These are phyloP conservation scores for Phymatotrichopsis omnivora DNA, from an alignment of 2,329 filamentous ascomycete species.

Conservation along the genomic window DNA sequence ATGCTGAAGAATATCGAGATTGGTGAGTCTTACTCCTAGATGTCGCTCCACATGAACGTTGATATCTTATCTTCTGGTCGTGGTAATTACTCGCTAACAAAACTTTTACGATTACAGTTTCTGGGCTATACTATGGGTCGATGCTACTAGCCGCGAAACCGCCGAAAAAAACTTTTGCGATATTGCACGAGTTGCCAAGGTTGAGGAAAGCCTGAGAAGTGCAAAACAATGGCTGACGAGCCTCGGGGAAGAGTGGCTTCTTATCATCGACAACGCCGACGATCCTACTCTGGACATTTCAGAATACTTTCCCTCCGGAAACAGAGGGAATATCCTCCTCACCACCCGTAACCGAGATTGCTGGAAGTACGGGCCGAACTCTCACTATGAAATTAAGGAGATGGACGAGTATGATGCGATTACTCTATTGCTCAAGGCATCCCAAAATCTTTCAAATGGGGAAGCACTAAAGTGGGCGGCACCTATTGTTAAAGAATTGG, in stretches of 20 bases:
- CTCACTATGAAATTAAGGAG: neutral
- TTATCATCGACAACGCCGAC: slow-evolving; percentile 41
- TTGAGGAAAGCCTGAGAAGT: slow-evolving; percentile 2
- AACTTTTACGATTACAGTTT: slow-evolving; percentile 22
- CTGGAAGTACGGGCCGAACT: neutral
- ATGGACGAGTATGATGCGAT: neutral
- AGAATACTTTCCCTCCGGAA: slow-evolving; percentile 30
- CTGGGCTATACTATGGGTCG: slow-evolving; percentile 33
- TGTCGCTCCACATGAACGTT: too few relatives aligned
- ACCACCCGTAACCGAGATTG: slow-evolving; percentile 35
- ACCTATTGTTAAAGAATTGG: slow-evolving; percentile 1
- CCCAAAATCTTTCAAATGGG: neutral
- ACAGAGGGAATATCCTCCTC: slow-evolving; percentile 24
- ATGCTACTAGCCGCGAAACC: slow-evolving; percentile 20
- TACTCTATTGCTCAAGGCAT: neutral
- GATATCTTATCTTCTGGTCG: too few relatives aligned
- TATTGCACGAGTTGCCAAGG: slow-evolving; percentile 11
- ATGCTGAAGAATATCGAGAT: slow-evolving; percentile 24
- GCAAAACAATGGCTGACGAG: slow-evolving; percentile 30
- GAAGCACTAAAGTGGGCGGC: neutral
- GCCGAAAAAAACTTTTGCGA: slow-evolving; percentile 19
- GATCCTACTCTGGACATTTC: slow-evolving; percentile 31
- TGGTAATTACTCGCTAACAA: too few relatives aligned
- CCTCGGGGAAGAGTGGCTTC: slow-evolving; percentile 31
- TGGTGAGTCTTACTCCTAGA: slow-evolving; percentile 7